Conservation (phyloP, 83 land plant genomes). For the Picea mariana region DNA sequence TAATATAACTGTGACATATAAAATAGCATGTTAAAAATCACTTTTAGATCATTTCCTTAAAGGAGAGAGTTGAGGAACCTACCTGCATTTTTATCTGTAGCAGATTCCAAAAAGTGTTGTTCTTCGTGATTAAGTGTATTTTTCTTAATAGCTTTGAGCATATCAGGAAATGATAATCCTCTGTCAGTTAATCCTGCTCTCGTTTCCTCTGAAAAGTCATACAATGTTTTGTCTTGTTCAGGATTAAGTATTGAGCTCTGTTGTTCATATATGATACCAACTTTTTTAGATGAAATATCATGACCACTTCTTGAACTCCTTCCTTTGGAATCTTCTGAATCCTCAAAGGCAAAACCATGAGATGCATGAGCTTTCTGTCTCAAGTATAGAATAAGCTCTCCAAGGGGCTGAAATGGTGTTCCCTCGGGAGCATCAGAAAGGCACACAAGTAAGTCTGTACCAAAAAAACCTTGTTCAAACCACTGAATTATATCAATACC, state of each 20-base stretch:
- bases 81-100: background rate
- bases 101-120: background rate
- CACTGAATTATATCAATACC: constrained; percentile 81
- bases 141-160: background rate
- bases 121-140: background rate
- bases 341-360: background rate
- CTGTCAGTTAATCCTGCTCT: background rate
- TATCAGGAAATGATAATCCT: constrained; percentile 1
- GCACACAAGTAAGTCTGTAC: constrained; percentile 74
- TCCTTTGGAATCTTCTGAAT: background rate
- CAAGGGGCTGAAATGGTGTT: constrained; percentile 59
- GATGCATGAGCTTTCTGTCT: constrained; percentile 19
- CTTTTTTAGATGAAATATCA: background rate
- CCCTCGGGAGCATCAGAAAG: constrained; percentile 73
- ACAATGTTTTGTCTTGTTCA: background rate
- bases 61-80: background rate
- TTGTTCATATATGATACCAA: background rate
- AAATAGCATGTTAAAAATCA: too few species aligned
- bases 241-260: background rate
- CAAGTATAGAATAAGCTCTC: constrained; percentile 80
- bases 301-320: background rate
- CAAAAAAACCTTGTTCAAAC: constrained; percentile 91
- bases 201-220: background rate
- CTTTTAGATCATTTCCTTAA: background rate
- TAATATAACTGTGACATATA: background rate